Evolutionary conservation across 2,329 filamentous ascomycete genomes (phyloP), one percentile per base, ranked within the genome.

Genomic region (Colletotrichum melonis): DNA sequence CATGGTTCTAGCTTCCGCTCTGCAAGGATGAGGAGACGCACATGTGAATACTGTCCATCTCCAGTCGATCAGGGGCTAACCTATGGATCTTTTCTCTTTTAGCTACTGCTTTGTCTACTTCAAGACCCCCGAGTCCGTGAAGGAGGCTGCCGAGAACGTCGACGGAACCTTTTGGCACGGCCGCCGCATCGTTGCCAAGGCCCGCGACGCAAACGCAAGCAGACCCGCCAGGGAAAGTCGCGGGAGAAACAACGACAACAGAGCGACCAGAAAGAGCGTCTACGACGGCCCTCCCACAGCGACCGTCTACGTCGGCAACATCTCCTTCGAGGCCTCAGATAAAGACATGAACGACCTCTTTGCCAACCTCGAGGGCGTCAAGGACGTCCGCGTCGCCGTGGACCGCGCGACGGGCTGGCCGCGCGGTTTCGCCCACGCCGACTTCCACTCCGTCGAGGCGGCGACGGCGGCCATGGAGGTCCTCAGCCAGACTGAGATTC

Each of bases 291-390:
- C 57, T 22, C 64, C 64, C 26, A 74, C 64, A 16, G 12, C 57
- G 22, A 94, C 92, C 1, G 84, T 97, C 42, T 97, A 93, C 86
- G 90, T 98, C 77, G 94, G 95, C 76, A 97, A 97, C 85, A 91
- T 98, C 83, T 92, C 94, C 12, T 97, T 93, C 80, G 93, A 97
- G 84, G 93, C 95, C 85, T 93, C 93, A 9, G 95, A 97, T 79
- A 89, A 90, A 67, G 95, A 97, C 78, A 86, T 98, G 67, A 95
- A 95, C 83, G 88, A 91, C 66, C 83, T 97, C 30, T 96, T 97
- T 88, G 86, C 88, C 71, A 88, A 90, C 28, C 86, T 97, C 73
- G 85, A 88, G 63, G 92, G 94, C 80, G 88, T 96, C 60, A 84
- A 88, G 67, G 93, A 95, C 78, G 91, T 97, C 60, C 91, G 95